Evolutionary conservation across 805 yeast genomes (phyloP).

Genomic region (Zygosaccharomyces rouxii): DNA sequence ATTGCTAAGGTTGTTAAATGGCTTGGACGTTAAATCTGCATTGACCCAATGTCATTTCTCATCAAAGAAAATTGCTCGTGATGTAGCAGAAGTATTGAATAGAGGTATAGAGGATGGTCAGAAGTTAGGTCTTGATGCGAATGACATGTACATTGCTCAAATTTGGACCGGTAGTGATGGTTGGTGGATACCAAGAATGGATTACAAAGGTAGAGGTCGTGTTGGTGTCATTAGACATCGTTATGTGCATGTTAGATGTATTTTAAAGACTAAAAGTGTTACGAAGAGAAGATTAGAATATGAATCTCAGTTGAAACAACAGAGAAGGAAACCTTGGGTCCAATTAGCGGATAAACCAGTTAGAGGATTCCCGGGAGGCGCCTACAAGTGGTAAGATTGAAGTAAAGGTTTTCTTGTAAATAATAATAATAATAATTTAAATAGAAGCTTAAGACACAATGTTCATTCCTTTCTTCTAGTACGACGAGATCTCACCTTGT

Average conservation of each 20-base stretch:
- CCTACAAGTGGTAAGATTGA: constrained; percentile 48
- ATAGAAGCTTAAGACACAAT: not conserved
- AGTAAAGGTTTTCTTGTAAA: constrained; percentile 12
- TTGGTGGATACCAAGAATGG: constrained; percentile 60
- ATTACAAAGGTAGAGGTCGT: constrained; percentile 87
- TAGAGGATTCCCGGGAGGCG: constrained; percentile 48
- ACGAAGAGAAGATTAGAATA: constrained; percentile 57
- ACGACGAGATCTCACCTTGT: constrained; percentile 1
- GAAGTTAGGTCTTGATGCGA: constrained; percentile 52
- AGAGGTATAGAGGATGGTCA: constrained; percentile 68
- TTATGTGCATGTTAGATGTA: constrained; percentile 74
- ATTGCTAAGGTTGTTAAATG: constrained; percentile 71
- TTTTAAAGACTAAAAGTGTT: constrained; percentile 58
- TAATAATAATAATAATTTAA: constrained; percentile 6
- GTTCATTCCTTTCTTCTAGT: constrained; percentile 6
- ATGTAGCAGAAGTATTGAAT: constrained; percentile 69
- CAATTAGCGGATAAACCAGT: constrained; percentile 44
- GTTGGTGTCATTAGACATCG: constrained; percentile 73
- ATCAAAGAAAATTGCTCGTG: constrained; percentile 72
- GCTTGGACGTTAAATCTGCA: constrained; percentile 68
- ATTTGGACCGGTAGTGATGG: constrained; percentile 95
- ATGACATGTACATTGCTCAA: constrained; percentile 65
- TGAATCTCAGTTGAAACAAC: constrained; percentile 50
- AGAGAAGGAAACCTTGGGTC: constrained; percentile 49
- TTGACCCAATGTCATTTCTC: constrained; percentile 90